A percentile compares a stretch with the other conserved stretches of the same genome.
phyloP scores from a whole-genome alignment of 2,329 filamentous ascomycete species.

The Cyphellophora europaea region DNA sequence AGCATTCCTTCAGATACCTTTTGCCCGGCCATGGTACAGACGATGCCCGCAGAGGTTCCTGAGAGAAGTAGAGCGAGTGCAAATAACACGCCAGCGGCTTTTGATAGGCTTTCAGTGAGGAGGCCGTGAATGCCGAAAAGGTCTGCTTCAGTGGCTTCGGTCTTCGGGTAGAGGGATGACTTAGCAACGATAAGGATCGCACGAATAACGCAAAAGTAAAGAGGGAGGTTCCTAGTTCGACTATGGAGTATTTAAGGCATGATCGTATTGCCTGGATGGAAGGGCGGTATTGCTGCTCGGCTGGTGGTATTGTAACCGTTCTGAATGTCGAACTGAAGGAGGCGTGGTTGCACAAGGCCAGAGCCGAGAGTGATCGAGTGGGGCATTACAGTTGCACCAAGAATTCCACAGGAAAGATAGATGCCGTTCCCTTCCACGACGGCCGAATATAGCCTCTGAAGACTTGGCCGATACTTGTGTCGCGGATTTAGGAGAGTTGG shows the following conservation, averaged over 20 bases:
- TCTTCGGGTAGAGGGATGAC: constrained; percentile 58
- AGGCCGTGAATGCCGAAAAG: constrained; percentile 76
- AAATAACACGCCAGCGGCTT: constrained; percentile 73
- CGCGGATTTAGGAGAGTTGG: constrained; percentile 43
- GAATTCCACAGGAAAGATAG: constrained; percentile 45
- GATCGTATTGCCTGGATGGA: constrained; percentile 63
- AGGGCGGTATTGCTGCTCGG: constrained; percentile 56
- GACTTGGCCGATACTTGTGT: constrained; percentile 41
- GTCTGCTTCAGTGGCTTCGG: constrained; percentile 57
- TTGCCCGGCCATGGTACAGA: constrained; percentile 77
- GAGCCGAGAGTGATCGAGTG: constrained; percentile 49
- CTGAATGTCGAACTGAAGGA: constrained; percentile 38
- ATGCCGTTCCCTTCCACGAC: constrained; percentile 43
- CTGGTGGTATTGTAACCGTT: constrained; percentile 22
- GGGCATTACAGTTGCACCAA: constrained; percentile 50
- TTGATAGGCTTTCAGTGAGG: constrained; percentile 58
- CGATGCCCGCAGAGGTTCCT: constrained; percentile 69
- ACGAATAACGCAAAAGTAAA: constrained; percentile 80
- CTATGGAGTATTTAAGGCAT: constrained; percentile 64
- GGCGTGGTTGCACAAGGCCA: constrained; percentile 45
- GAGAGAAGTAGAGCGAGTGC: constrained; percentile 72
- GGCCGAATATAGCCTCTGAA: constrained; percentile 45
- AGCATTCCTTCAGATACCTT: constrained; percentile 81
- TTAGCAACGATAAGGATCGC: constrained; percentile 76
- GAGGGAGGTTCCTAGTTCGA: constrained; percentile 61